Evolutionary conservation across 495 filamentous ascomycete species (phyloP), one percentile per base, ranked within the genome.

Genomic region (Elasticomyces elasticus): DNA sequence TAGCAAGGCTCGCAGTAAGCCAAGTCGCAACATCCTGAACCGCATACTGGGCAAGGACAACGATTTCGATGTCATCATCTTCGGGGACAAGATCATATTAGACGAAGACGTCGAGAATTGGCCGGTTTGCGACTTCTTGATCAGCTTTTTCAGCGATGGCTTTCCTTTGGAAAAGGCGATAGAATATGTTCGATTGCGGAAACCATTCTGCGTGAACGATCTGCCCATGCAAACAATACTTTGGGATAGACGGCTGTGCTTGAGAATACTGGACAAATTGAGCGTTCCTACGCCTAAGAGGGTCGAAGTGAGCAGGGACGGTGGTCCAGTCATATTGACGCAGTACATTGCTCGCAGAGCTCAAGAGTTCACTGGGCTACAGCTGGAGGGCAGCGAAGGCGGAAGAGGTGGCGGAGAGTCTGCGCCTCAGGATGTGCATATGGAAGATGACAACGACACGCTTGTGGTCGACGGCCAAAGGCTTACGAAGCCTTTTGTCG

Each of bases 91-190:
- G 65, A 87, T 95, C 46, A 97, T 99, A 58, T 73, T 97, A 42
- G 92, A 99, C 58, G 92, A 98, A 75, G 81, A 80, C 71, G 72
- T 79, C 64, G 76, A 76, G 54, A 79, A 81, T 62, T 79, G 75
- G 75, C 76, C 74, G 2, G 68, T 79, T 27, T 80, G 89, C 67
- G 92, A 99, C 69, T 99, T 92, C 62, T 72, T 99, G 20, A 92
- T 99, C 44, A 91, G 89, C 19, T 99, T 99, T 69, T 99, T 95
- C 70, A 95, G 89, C 0, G 90, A 94, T 67, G 92, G 92, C 0
- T 99, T 99, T 59, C 92, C 92, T 0, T 71, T 99, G 28, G 90
- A 99, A 43, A 99, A 97, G 67, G 94, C 92, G 5, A 94, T 97
- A 62, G 85, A 88, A 13, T 99, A 99, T 67, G 85, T 86, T 40